Conservation (phyloP, 2,329 filamentous ascomycete genomes). For the Stagonosporopsis chrysanthemi region DNA sequence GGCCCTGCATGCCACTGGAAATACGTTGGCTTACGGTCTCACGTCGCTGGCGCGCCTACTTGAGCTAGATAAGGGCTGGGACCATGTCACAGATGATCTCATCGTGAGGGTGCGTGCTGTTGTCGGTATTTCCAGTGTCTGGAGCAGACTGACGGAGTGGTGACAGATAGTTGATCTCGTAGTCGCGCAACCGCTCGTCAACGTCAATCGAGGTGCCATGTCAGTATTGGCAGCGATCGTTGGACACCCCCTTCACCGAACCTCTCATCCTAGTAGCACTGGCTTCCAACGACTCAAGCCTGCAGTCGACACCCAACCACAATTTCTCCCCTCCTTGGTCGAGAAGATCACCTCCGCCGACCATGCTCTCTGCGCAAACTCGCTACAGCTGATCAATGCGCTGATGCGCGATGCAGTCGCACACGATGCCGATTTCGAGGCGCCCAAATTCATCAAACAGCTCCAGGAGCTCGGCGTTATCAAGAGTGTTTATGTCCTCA, state of each 20-base stretch:
- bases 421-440: constrained; percentile 79
- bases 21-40: constrained; percentile 93
- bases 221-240: constrained; percentile 94
- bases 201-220: constrained; percentile 96
- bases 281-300: constrained; percentile 93
- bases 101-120: constrained; percentile 65
- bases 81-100: constrained; percentile 78
- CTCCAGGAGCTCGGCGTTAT: constrained; percentile 93
- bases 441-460: constrained; percentile 93
- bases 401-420: constrained; percentile 91
- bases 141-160: constrained; percentile 15
- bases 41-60: constrained; percentile 86
- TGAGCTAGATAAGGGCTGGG: constrained; percentile 98
- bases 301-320: constrained; percentile 86
- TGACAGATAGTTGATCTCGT: constrained; percentile 83
- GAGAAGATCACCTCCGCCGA: constrained; percentile 91
- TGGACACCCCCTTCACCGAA: constrained; percentile 73
- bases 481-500: constrained; percentile 85
- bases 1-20: constrained; percentile 84
- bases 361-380: constrained; percentile 93
- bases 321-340: constrained; percentile 94
- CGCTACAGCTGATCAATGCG: constrained; percentile 93
- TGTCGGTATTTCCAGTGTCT: neutral
- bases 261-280: constrained; percentile 68
- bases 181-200: constrained; percentile 93